Evolutionary conservation across 176 grass and related monocot species (phyloP).

Genomic region (Eragrostis curvula): DNA sequence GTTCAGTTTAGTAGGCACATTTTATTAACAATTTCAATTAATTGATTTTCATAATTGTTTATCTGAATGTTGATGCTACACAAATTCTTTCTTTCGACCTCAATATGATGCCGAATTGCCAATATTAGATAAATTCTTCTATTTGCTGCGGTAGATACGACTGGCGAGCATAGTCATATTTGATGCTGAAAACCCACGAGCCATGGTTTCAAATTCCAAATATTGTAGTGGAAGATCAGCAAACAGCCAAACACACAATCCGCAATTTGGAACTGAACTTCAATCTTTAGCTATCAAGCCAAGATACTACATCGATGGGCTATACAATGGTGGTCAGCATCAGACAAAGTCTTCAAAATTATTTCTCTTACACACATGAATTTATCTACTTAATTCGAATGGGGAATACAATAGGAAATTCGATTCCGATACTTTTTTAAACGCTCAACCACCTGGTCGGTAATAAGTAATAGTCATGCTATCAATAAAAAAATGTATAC

Average conservation of each 20-base stretch:
- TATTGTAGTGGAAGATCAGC: not conserved
- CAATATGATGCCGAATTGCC: not conserved
- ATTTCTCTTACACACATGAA: not conserved
- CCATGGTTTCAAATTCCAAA: not conserved
- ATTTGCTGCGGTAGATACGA: not conserved
- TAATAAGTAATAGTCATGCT: not conserved
- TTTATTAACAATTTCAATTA: not conserved
- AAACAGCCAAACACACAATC: not conserved
- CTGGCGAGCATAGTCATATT: not conserved
- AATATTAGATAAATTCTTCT: not conserved
- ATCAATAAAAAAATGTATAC: not conserved
- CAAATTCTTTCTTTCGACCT: not conserved
- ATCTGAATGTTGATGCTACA: not conserved
- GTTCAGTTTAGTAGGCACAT: not conserved
- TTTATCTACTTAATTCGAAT: not conserved
- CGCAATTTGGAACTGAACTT: not conserved
- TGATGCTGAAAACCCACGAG: not conserved
- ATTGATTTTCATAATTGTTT: not conserved
- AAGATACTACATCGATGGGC: not conserved
- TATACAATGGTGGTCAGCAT: not conserved
- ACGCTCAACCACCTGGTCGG: not conserved
- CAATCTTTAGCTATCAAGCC: not conserved
- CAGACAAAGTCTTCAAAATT: not conserved
- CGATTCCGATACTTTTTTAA: not conserved
- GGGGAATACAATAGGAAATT: not conserved